Evolutionary conservation across 1,284 basidiomycete genomes (phyloP).

Genomic region (Cryptococcus neoformans): DNA sequence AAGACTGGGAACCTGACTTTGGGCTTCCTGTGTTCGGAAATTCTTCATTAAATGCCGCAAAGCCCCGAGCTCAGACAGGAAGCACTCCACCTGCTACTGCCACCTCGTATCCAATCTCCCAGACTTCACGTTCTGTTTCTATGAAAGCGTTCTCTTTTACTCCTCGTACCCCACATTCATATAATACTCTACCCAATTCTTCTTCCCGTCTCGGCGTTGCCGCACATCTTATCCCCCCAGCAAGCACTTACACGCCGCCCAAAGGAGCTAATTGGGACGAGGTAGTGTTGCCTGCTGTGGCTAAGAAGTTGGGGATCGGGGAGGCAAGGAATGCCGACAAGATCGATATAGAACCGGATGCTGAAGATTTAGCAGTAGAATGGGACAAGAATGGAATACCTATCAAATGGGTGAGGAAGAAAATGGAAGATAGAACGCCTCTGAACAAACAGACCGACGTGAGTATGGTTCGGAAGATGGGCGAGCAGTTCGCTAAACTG

Average conservation of each 20-base stretch:
- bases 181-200: slow-evolving; percentile 3
- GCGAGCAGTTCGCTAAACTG: not conserved
- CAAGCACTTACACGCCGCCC: slow-evolving; percentile 41
- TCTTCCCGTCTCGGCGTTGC: slow-evolving; percentile 32
- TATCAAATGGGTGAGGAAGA: slow-evolving; percentile 38
- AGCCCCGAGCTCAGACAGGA: slow-evolving; percentile 1
- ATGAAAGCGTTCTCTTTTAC: slow-evolving; percentile 18
- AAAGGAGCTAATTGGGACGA: slow-evolving; percentile 50
- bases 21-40: no score
- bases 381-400: slow-evolving; percentile 45
- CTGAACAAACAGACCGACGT: slow-evolving; percentile 1
- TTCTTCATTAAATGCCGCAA: not conserved
- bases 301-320: slow-evolving; percentile 67
- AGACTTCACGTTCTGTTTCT: slow-evolving; percentile 25
- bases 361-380: slow-evolving; percentile 43
- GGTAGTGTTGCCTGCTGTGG: slow-evolving; percentile 67
- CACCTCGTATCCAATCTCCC: not conserved
- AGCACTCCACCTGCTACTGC: slow-evolving; percentile 2
- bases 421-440: slow-evolving; percentile 1
- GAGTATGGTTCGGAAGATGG: not conserved
- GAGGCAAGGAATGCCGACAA: slow-evolving; percentile 3
- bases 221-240: slow-evolving; percentile 43
- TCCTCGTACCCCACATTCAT: slow-evolving; percentile 1
- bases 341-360: slow-evolving; percentile 10
- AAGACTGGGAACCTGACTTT: not conserved